These are phyloP conservation scores for Apiotrichum gracile DNA, from an alignment of 1,284 basidiomycete species.

Conservation along the genomic window DNA sequence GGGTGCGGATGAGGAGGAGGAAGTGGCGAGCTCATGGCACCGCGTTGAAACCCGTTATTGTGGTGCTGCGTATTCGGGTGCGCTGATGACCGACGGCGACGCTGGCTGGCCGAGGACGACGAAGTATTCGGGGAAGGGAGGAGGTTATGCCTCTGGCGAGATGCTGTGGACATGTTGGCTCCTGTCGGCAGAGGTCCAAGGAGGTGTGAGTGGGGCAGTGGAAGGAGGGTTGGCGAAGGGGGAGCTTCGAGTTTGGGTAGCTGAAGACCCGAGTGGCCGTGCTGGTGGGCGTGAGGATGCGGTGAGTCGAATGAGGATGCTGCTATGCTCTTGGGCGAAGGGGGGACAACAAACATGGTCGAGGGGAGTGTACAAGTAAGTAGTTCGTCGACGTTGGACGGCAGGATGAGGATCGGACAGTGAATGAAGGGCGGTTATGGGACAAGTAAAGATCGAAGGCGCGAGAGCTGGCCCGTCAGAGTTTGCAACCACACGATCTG, in stretches of 20 bases:
- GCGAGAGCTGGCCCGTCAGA: slow-evolving; percentile 1
- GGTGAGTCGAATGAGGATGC: not conserved
- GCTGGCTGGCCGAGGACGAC: not conserved
- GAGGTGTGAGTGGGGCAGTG: not conserved
- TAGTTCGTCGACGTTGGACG: not conserved
- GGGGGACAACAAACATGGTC: not conserved
- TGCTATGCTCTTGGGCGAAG: not conserved
- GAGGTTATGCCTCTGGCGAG: not conserved
- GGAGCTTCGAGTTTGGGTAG: not conserved
- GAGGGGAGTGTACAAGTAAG: not conserved
- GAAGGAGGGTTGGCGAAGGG: not conserved
- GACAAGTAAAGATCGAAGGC: not conserved
- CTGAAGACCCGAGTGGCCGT: not conserved
- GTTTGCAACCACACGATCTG: slow-evolving; percentile 1
- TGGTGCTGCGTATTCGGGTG: not conserved
- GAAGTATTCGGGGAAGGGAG: not conserved
- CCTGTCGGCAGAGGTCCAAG: not conserved
- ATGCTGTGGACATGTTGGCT: not conserved
- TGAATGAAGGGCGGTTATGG: not conserved
- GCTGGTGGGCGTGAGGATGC: not conserved
- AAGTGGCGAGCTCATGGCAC: not conserved
- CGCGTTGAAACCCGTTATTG: not conserved
- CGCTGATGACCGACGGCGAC: not conserved
- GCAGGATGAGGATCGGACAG: not conserved
- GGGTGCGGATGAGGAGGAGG: not conserved